Percentiles rank a stretch among this genome's conserved stretches.
phyloP scores from a whole-genome alignment of 345 rosid species.

The Melaleuca quinquenervia region DNA sequence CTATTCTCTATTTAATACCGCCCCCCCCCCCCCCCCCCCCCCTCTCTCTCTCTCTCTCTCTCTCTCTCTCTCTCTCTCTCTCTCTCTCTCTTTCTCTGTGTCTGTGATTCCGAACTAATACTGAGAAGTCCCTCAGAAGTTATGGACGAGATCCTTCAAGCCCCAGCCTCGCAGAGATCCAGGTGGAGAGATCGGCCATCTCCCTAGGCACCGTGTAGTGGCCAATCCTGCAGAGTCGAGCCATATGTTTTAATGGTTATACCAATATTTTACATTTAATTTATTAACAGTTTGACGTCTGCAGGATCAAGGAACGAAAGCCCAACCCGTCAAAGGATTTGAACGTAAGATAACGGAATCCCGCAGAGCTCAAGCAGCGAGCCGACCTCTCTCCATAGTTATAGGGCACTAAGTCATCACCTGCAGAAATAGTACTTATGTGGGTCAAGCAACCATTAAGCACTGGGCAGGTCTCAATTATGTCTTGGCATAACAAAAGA shows the following conservation, averaged over 20 bases:
- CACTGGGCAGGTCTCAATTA: neutral
- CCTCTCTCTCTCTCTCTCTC: neutral
- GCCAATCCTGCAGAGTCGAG: slow-evolving; percentile 55
- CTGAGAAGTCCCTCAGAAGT: neutral
- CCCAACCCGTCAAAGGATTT: slow-evolving; percentile 66
- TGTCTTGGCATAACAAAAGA: neutral
- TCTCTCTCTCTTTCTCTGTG: neutral
- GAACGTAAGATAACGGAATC: slow-evolving; percentile 59
- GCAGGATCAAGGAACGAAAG: neutral
- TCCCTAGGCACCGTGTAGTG: slow-evolving; percentile 86
- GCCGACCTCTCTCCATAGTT: slow-evolving; percentile 78
- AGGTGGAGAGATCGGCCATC: slow-evolving; percentile 66
- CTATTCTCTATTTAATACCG: neutral
- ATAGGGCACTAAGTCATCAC: slow-evolving; percentile 72
- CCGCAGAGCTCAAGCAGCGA: slow-evolving; percentile 40
- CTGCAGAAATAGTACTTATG: slow-evolving; percentile 17
- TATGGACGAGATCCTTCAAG: slow-evolving; percentile 36
- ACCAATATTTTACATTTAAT: neutral
- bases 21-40: too few species aligned
- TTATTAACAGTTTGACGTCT: neutral
- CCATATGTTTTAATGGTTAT: neutral
- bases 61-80: neutral
- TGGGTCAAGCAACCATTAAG: neutral
- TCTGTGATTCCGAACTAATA: neutral
- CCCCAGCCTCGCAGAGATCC: slow-evolving; percentile 63